phyloP scores from a whole-genome alignment of 192 early-diverging fungal species.

The Umbelopsis vinacea region DNA sequence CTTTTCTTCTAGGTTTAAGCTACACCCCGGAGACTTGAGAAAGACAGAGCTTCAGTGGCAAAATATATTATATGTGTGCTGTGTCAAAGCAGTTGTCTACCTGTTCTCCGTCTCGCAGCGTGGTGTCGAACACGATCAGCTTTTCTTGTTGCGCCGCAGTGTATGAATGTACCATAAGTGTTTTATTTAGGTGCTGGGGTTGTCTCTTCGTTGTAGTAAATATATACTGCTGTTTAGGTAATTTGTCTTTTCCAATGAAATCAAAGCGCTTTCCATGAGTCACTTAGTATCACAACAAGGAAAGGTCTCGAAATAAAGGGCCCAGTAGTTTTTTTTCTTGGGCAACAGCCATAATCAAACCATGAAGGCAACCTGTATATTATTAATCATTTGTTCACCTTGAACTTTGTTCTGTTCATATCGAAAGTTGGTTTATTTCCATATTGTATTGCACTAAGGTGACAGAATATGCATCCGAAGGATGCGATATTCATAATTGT shows the following conservation, averaged over 20 bases:
- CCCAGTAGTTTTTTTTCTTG: neutral
- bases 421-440: too few species aligned
- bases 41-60: neutral
- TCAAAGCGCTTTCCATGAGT: neutral
- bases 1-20: slow-evolving; percentile 91
- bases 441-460: too few species aligned
- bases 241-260: neutral
- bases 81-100: slow-evolving; percentile 36
- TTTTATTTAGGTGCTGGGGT: too few species aligned
- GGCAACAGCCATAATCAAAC: neutral
- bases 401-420: too few species aligned
- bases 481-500: too few species aligned
- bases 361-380: too few species aligned
- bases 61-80: neutral
- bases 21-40: slow-evolving; percentile 91
- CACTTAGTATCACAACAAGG: neutral
- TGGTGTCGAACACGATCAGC: slow-evolving; percentile 95
- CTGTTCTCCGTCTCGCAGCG: slow-evolving; percentile 96
- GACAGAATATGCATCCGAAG: too few species aligned
- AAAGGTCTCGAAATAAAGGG: neutral
- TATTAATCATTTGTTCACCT: too few species aligned
- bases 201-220: too few species aligned
- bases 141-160: slow-evolving; percentile 53
- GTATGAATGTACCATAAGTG: neutral
- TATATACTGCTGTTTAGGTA: neutral